These are phyloP conservation scores for Eimeria sp. DNA, from an alignment of 169 alveolate genomes.

Conservation along the genomic window DNA sequence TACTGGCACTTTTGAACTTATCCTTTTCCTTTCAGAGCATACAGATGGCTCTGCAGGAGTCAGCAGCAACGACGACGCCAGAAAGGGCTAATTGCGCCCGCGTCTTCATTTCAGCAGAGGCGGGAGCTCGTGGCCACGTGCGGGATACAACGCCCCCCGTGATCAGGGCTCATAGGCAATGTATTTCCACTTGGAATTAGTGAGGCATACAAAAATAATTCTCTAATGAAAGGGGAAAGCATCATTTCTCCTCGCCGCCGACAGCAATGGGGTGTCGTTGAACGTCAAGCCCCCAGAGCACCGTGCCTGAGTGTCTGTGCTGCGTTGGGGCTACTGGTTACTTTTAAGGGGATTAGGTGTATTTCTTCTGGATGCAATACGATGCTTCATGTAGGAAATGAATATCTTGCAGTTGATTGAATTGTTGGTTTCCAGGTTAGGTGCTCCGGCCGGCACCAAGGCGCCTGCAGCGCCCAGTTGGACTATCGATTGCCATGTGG, in stretches of 20 bases:
- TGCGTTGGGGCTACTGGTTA: background rate
- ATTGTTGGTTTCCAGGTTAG: background rate
- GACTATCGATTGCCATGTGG: slow-evolving; percentile 49
- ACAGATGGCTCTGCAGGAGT: background rate
- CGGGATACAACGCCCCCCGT: background rate
- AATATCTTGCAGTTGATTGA: background rate
- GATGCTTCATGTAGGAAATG: background rate
- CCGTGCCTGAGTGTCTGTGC: slow-evolving; percentile 11
- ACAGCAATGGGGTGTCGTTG: background rate
- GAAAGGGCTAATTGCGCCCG: background rate
- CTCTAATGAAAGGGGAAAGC: background rate
- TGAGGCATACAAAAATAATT: background rate
- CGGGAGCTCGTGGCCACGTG: background rate
- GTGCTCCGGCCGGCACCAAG: slow-evolving; percentile 1
- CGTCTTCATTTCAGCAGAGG: background rate
- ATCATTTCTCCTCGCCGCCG: slow-evolving; percentile 4
- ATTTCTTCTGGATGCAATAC: background rate
- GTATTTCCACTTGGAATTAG: background rate
- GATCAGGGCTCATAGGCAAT: background rate
- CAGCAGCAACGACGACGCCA: background rate
- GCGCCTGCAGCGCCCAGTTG: background rate
- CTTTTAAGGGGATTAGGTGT: background rate
- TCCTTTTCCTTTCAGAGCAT: background rate
- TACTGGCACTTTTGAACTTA: background rate
- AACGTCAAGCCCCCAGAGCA: slow-evolving; percentile 49